Evolutionary conservation across 768 basidiomycete genomes (phyloP), one percentile per base, ranked within the genome.

Genomic region (Thelephora ganbajun): DNA sequence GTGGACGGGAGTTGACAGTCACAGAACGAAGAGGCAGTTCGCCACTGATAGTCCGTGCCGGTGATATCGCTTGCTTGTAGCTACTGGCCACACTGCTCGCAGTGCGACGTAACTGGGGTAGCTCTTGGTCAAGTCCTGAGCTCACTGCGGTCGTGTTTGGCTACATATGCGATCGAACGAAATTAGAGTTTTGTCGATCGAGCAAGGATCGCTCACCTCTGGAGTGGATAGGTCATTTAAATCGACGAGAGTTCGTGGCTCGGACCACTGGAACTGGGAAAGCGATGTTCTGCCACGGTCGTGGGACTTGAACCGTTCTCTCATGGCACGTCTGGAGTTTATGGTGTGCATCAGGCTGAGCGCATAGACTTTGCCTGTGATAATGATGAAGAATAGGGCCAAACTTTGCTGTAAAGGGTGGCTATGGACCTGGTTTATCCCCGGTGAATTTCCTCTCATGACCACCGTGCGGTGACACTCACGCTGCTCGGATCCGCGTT

Each of bases 361-460:
- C 11, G 54, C 57, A 46, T 59, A 75, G 49, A 76, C 62, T 54
- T 76, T 76, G 34, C 73, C 73, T 2, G 72, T 71, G 43, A 72
- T 57, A 14, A 75, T 55, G 33, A 69, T 61, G 54, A 76, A 75
- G 52, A 75, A 68, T 5, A 74, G 54, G 30, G 53, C 56, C 44
- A 57, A 50, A 44, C 39, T 41, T 22, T 22, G 22, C 22, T 18
- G 22, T 11, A 16, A 41, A 20, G 37, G 37, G 37, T 20, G 37
- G 26, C 26, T 30, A 30, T 9, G 26, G 9, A 9, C 26, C 26
- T 30, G 9, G 9, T 30, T 9, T 9, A 9, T 30, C 26, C 9
- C 26, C 26, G 26, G 26, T 30, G 9, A 30, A 9, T 4, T 4
- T 30, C 5, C 9, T 30, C 5, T 30, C 4, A 30, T 4, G 4